Evolutionary conservation across 148 eudicot genomes (phyloP), one percentile per base, ranked within the genome.

Genomic region (Polygonum aviculare): DNA sequence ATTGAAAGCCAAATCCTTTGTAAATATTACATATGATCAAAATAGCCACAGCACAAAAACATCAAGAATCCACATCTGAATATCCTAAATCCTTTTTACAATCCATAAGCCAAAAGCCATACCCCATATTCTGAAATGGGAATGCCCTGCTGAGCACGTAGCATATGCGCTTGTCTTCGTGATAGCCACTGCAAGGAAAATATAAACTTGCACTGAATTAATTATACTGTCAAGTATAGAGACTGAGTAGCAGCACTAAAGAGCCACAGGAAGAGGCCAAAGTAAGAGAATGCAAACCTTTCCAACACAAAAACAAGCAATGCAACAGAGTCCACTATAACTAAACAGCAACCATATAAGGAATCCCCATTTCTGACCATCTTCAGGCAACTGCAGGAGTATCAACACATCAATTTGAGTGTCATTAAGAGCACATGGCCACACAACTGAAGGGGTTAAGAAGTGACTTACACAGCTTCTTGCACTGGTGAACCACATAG

Each of bases 361-460:
- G 78, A 95, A 95, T 47, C 98, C 99, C 96, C 96, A 92, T 69
- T 91, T 95, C 85, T 93, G 99, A 67, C 97, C 96, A 81, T 91
- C 88, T 87, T 93, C 94, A 26, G 97, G 96, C 85, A 95, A 81
- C 99, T 96, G 90, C 78, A 85, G 76, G 60, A 52, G 73, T 74
- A 83, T 31, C 21, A 73, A 79, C 72, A 80, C 71, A 51, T 74
- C 31, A 80, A 63, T 72, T 75, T 19, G 63, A 62, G 9, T 49
- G 33, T 18, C 14, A n/a, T 39, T 52, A 67, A 16, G 19, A 15
- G 7, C 44, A 67, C n/a, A 35, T 36, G 44, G 9, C 40, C 3
- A 21, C 21, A 26, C 76, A 48, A n/a, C 44, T 38, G 35, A 72
- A 11, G 59, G 40, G 45, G 3, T 63, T 74, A 19, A 72, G 54